Conservation (phyloP, 2,329 filamentous ascomycete genomes). For the Magnaporthiopsis rhizophila region DNA sequence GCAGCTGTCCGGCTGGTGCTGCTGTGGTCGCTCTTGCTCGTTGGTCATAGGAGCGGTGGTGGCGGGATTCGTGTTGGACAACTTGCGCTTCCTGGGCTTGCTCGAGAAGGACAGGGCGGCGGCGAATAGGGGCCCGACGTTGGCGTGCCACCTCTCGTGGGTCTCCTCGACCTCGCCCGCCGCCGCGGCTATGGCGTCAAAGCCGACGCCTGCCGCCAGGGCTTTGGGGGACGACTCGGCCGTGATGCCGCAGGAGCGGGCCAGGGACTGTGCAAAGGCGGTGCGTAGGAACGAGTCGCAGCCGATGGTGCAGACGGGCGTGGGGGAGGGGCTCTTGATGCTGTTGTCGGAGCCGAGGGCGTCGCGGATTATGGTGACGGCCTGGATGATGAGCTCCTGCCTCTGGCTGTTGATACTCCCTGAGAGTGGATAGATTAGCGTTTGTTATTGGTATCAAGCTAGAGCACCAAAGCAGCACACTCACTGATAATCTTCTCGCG, state of each 20-base stretch:
- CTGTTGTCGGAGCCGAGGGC: constrained; percentile 12
- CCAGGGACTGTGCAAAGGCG: constrained; percentile 21
- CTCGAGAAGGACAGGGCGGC: constrained; percentile 9
- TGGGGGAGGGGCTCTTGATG: constrained; percentile 13
- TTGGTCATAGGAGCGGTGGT: background rate
- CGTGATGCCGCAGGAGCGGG: constrained; percentile 12
- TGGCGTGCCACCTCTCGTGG: constrained; percentile 13
- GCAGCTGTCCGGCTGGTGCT: constrained; percentile 8
- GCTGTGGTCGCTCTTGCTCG: constrained; percentile 13
- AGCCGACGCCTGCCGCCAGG: constrained; percentile 19
- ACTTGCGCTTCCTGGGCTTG: constrained; percentile 10
- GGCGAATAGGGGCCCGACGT: constrained; percentile 9
- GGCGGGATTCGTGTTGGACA: constrained; percentile 9
- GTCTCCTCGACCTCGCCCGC: constrained; percentile 17
- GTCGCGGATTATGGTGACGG: constrained; percentile 16
- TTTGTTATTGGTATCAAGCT: background rate
- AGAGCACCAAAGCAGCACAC: constrained; percentile 2
- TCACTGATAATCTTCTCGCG: constrained; percentile 21
- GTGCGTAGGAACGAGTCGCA: constrained; percentile 22
- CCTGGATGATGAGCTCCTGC: constrained; percentile 16
- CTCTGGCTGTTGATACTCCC: constrained; percentile 21
- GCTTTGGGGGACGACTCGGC: constrained; percentile 19
- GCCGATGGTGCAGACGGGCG: constrained; percentile 13
- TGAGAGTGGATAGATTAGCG: background rate
- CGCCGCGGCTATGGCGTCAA: constrained; percentile 16